Conservation (phyloP, 2,329 filamentous ascomycete genomes). For the Aureobasidium sp. region DNA sequence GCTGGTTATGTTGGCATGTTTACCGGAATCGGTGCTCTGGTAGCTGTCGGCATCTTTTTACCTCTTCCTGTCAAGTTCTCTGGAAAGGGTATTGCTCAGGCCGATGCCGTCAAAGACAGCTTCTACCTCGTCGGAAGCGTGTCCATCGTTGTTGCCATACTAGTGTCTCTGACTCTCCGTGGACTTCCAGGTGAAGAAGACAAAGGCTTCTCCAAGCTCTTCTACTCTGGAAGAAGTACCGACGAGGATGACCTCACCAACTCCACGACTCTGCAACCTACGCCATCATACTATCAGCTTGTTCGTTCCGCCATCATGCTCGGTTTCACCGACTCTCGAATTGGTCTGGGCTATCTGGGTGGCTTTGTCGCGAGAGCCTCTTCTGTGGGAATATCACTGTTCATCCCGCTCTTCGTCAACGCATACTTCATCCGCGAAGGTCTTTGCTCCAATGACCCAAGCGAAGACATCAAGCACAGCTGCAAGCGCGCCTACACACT, state of each 20-base stretch:
- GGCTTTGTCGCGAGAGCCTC: slow-evolving; percentile 93
- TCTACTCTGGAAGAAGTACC: slow-evolving; percentile 19
- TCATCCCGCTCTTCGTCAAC: slow-evolving; percentile 89
- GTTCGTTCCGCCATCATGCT: slow-evolving; percentile 41
- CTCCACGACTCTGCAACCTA: slow-evolving; percentile 29
- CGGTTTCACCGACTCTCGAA: slow-evolving; percentile 66
- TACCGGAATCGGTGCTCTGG: slow-evolving; percentile 81
- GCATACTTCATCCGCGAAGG: slow-evolving; percentile 77
- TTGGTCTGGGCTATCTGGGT: slow-evolving; percentile 81
- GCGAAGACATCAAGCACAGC: slow-evolving; percentile 65
- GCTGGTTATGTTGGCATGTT: slow-evolving; percentile 88
- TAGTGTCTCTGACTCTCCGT: slow-evolving; percentile 71
- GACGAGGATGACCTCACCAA: slow-evolving; percentile 14
- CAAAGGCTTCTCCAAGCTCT: slow-evolving; percentile 54
- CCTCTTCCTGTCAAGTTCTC: slow-evolving; percentile 78
- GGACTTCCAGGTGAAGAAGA: slow-evolving; percentile 61
- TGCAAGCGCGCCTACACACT: slow-evolving; percentile 83
- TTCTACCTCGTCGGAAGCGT: slow-evolving; percentile 79
- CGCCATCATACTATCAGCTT: slow-evolving; percentile 44
- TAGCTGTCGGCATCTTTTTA: slow-evolving; percentile 74
- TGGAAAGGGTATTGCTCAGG: slow-evolving; percentile 60
- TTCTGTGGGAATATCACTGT: slow-evolving; percentile 88
- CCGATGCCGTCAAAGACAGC: slow-evolving; percentile 67
- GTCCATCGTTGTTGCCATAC: slow-evolving; percentile 61
- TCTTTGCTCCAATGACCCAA: slow-evolving; percentile 54